Evolutionary conservation across 2,329 filamentous ascomycete species (phyloP), one percentile per base, ranked within the genome.

Genomic region (Triangularia setosa): DNA sequence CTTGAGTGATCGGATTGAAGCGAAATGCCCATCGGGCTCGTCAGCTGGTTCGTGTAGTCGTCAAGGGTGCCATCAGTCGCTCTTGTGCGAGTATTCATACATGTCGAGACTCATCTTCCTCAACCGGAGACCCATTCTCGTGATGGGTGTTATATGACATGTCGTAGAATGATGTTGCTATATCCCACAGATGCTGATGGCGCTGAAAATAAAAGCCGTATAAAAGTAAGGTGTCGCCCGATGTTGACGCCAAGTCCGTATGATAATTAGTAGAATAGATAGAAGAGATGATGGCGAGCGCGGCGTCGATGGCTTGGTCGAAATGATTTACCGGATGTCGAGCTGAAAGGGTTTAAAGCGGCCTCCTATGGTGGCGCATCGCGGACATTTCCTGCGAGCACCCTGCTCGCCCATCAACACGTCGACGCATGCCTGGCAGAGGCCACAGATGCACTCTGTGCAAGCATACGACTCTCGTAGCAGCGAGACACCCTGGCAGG

Each of bases 381-480:
- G 84, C 64, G 91, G 91, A 78, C 91, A 95, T 74, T 90, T 91
- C 72, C 89, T 85, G 67, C 90, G 80, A 12, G 90, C 90, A 59
- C 90, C 87, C 74, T 92, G 89, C 74, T 92, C 90, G 70, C 85
- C 86, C 77, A 92, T 88, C 62, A 94, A 81, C 33, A 91, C 87
- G 72, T 93, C 90, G 64, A 97, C 92, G 72, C 94, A 98, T 65
- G 92, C 87, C 68, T 89, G 87, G 76, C 95, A 98, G 58, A 98
- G 84, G 16, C 93, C 94, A 75, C 92, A 96, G 68, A 98, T 96
- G 76, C 95, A 98, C 76, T 97, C 93, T 1, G 93, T 97, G 76
- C 94, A 98, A 23, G 94, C 94, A 73, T 93, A 97, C 33, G 92
- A 95, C 72, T 94, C 90, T 72, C 88, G 89, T 25, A 98, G 80